Evolutionary conservation across 73 alveolate genomes (phyloP), one percentile per base, ranked within the genome.

Genomic region (Paramecium tetraurelia): DNA sequence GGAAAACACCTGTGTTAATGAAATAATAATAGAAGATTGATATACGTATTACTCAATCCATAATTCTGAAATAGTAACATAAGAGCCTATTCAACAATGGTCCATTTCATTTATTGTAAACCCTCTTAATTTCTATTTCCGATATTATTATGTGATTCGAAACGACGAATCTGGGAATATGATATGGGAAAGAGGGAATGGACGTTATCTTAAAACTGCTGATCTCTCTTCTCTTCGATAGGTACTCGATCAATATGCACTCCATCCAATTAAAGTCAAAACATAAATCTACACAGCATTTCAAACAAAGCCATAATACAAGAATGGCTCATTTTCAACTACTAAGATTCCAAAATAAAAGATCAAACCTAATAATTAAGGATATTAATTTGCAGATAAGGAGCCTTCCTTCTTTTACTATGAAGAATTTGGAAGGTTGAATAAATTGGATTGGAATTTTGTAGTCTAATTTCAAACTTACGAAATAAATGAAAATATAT

Each of bases 101-200:
- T 76, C 89, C 10, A 40, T 40, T 20, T n/a, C 70, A 20, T 40
- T 76, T 12, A 21, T 40, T 12, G 89, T 76, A 24, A 29, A 76
- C 21, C 89, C 89, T 33, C 21, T 21, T 35, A 76, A 36, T 40
- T 76, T 76, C 8, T 76, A 18, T 38, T 76, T 76, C 70, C 31
- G 89, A 76, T 76, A 76, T 29, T 76, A 76, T 76, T 76, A 76
- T 76, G 89, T 76, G 40, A 76, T 76, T 3, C 20, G 70, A 9
- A 76, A 76, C 27, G 89, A 76, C 16, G 70, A 76, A 16, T 7
- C 63, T 8, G 70, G 70, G 12, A 20, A 58, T 18, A 76, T 76
- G 89, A 43, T 76, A 4, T 76, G 89, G 89, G 89, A 76, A 43
- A 18, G 89, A 38, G 89, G 89, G n/a, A 36, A 36, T 21, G 89